Base-by-base conservation (phyloP, 768 basidiomycete genomes). In the Termitomyces sp. region DNA sequence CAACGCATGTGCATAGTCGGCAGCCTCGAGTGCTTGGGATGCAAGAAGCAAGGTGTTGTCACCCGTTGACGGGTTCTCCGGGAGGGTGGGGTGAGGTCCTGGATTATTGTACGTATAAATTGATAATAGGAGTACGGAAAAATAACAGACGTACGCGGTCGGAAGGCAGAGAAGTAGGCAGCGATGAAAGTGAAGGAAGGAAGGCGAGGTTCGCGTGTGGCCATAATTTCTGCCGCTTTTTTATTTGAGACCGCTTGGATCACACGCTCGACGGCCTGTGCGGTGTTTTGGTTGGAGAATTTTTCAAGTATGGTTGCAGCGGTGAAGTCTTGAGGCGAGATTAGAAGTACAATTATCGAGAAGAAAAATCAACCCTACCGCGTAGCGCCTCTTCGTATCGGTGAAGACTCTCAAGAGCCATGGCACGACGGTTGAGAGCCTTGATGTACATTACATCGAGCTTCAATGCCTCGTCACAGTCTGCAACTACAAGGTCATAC, bases 81-180 rank as follows among this genome's bases (percentile, higher is more conserved):
- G 91, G 39, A 95, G 80, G 0, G 72, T 64, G 12, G 90, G 94
- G 42, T 81, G 77, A 7, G 87, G 71, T 44, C 85, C 88, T 91
- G 64, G 2, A 54, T 17, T 37, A 23, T 19, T 37, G 23, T 19
- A 25, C 23, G 21, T 52, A 45, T 55, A 43, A 60, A 30, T 17
- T 41, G 34, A 30, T 9, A 0, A 21, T 58, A 44, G 40, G 49
- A 43, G 14, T 27, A 32, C 42, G 14, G 32, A 3, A 39, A 10
- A 25, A n/a, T 10, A 37, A 43, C 32, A 19, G 51, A 41, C 89
- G 62, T 63, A 91, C 93, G 87, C 55, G 86, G 77, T 61, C 97
- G 86, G 88, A 98, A 98, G 9, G 97, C 97, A 57, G 93, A 88
- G 68, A 98, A 94, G 76, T 98, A 99, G 0, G 96, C 91, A 12